Evolutionary conservation across 192 early-diverging fungal species (phyloP), one percentile per base, ranked within the genome.

Genomic region (Coemansia sp.): DNA sequence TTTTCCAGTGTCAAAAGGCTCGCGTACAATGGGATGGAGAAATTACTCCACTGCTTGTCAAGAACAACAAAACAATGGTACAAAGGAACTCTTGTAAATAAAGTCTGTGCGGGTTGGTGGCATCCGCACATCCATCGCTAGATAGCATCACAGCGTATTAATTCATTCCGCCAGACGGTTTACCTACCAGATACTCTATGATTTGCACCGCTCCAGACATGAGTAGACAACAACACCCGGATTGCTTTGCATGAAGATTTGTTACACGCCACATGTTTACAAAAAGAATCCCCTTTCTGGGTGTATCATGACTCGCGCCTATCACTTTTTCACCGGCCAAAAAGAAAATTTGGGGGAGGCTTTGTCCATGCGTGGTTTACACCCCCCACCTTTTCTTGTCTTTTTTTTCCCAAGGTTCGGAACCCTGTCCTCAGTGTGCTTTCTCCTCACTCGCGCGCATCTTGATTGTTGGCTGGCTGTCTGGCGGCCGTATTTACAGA

Each of bases 231-330:
- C 27, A 54, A 33, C 29, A 54, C 30, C 6, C 25, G 7, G 29
- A 30, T 31, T 30, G 52, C 52, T 28, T 4, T 54, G 52, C 52
- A 54, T 54, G 20, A 54, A n/a, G 52, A 10, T 14, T 17, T 54
- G 27, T n/a, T 54, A 13, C 29, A 28, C 52, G 52, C 52, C 52
- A 54, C 52, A 54, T 54, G 52, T 54, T 54, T 31, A 33, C 30
- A 54, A 54, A 31, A 54, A 54, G 6, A 28, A 31, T 6, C 33
- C 33, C 52, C 52, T 54, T 54, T 54, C 29, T 29, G 29, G 29
- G 29, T 30, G 29, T 30, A 54, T 33, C 17, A 30, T n/a, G 29
- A 19, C 52, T 54, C 29, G 30, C 25, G 22, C 15, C 15, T 6
- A 19, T 45, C 17, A 5, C 9, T 54, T 27, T 48, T 48, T 23